Percentiles rank a stretch among this genome's conserved stretches.
Evolutionary conservation across 148 eudicot species (phyloP).

Genomic region (Tetragonia tetragonoides): DNA sequence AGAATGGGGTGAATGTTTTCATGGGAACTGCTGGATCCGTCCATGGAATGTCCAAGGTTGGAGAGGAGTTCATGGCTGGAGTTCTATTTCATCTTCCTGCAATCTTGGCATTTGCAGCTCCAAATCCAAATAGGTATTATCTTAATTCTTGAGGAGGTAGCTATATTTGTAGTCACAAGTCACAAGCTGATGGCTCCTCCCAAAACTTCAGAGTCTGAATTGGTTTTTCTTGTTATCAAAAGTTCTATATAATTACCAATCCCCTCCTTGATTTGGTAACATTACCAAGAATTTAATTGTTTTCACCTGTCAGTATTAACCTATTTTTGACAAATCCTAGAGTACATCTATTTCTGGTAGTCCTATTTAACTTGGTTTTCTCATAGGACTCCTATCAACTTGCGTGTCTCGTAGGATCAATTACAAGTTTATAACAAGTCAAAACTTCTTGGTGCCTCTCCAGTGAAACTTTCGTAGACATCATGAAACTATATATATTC

Average conservation of each 20-base stretch:
- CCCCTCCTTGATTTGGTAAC: too few relatives aligned
- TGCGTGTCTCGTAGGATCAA: too few relatives aligned
- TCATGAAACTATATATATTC: not conserved
- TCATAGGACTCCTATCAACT: too few relatives aligned
- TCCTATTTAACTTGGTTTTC: too few relatives aligned
- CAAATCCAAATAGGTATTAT: slow-evolving; percentile 79
- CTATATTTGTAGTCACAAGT: too few relatives aligned
- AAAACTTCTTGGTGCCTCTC: not conserved
- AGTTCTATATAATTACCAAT: too few relatives aligned
- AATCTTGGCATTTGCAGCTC: slow-evolving; percentile 87
- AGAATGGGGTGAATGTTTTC: slow-evolving; percentile 79
- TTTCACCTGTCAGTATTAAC: not conserved
- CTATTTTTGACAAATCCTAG: not conserved
- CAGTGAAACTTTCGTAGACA: not conserved
- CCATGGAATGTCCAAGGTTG: slow-evolving; percentile 80
- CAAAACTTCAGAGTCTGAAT: not conserved
- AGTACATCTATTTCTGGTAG: not conserved
- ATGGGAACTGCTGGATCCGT: slow-evolving; percentile 56
- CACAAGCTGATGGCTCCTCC: not conserved
- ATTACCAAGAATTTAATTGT: too few relatives aligned
- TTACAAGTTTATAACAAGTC: too few relatives aligned
- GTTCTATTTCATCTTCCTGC: slow-evolving; percentile 92
- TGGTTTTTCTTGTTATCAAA: not conserved
- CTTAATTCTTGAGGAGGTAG: not conserved
- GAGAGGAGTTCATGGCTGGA: slow-evolving; percentile 98